Evolutionary conservation across 805 yeast species (phyloP).

Genomic region (Starmerella powellii): DNA sequence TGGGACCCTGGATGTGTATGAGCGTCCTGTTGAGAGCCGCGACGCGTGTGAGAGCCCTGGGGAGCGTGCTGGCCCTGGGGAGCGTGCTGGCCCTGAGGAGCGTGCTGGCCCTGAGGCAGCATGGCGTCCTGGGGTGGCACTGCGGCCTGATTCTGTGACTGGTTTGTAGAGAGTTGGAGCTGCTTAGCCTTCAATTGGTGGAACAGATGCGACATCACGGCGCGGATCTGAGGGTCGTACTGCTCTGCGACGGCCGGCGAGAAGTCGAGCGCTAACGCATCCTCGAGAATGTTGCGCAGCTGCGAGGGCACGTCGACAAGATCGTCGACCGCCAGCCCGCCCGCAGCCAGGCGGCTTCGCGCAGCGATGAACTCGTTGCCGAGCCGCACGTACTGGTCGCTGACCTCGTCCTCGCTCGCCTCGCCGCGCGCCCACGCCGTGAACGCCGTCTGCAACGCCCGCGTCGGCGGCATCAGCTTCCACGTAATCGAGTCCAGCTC

Average conservation of each 20-base stretch:
- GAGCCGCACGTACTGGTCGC: constrained; percentile 78
- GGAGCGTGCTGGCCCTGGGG: neutral
- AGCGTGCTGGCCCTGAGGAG: neutral
- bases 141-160: too few relatives aligned
- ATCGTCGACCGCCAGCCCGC: constrained; percentile 67
- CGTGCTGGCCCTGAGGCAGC: too few relatives aligned
- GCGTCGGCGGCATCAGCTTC: constrained; percentile 76
- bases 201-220: constrained; percentile 68
- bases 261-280: constrained; percentile 73
- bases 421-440: constrained; percentile 80
- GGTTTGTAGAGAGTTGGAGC: constrained; percentile 3
- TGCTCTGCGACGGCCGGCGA: constrained; percentile 69
- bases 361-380: constrained; percentile 91
- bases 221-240: constrained; percentile 73
- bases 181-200: constrained; percentile 50
- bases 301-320: constrained; percentile 84
- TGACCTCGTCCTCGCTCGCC: constrained; percentile 74
- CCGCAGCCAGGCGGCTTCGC: constrained; percentile 60
- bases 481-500: constrained; percentile 34
- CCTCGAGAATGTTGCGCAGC: constrained; percentile 67
- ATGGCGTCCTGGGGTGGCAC: too few relatives aligned
- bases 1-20: too few relatives aligned
- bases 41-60: too few relatives aligned
- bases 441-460: constrained; percentile 58
- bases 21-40: too few relatives aligned